Base-by-base conservation (phyloP, 495 filamentous ascomycete species). In the Xylaria acuta region DNA sequence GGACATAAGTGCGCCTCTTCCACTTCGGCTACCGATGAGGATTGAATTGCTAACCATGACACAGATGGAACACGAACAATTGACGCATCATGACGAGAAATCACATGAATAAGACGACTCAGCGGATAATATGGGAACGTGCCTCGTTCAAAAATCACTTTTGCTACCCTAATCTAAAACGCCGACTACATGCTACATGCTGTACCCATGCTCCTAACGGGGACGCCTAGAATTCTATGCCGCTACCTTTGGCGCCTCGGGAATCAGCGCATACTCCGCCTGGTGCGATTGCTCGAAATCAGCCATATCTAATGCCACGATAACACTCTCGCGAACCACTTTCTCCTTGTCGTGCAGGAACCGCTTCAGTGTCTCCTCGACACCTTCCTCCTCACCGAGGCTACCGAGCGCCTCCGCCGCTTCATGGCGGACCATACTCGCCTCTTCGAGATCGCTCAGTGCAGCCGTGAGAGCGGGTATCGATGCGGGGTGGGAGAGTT, bases 331-430 rank as follows among this genome's bases (percentile, higher is more conserved):
- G 64, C 94, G 88, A 45, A 99, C 96, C 3, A 99, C 94, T 75
- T 93, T 88, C 81, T 98, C 96, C 51, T 92, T 89, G 80, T 98
- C 97, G 75, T 97, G 86, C 63, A 97, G 82, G 83, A 97, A 98
- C 73, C 86, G 87, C 83, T 89, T 92, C 81, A 99, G 78, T 4
- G 89, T 91, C 65, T 92, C 91, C 77, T 97, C 94, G 34, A 98
- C 97, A 14, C 95, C 95, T 65, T 97, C 93, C 76, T 97, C 94
- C 32, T 96, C 94, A 22, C 95, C 96, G 30, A 99, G 86, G 75
- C 94, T 97, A 8, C 96, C 96, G n/a, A 99, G 90, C 30, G 96
- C 96, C 82, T 99, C 96, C 5, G 97, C 96, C 58, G 96, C 96
- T 80, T 99, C 96, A 79, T 99, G 96, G 69, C 96, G 90, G 72